Conservation (phyloP, 139 green algal species). For the Marvania coccoides region DNA sequence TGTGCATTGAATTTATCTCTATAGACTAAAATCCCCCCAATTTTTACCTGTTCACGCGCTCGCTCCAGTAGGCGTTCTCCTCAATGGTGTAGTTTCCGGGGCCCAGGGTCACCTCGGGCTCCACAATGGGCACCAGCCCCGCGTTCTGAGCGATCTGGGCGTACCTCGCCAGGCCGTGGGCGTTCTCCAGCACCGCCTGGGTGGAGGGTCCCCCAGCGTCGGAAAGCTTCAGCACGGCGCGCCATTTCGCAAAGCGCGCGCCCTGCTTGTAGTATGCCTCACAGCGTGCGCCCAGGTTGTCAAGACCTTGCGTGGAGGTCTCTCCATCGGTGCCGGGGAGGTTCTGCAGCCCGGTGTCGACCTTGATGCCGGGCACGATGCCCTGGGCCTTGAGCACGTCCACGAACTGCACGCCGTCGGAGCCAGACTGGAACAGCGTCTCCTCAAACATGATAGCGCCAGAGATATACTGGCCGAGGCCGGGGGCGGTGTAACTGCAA, state of each 20-base stretch:
- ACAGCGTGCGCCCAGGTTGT: conserved; percentile 67
- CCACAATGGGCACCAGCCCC: conserved; percentile 91
- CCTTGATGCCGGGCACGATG: conserved; percentile 86
- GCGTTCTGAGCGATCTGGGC: conserved; percentile 68
- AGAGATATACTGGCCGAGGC: conserved; percentile 88
- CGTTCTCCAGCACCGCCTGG: conserved; percentile 80
- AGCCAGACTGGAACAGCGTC: conserved; percentile 68
- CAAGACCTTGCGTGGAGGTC: conserved; percentile 59
- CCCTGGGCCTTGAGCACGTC: conserved; percentile 48
- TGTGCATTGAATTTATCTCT: too few species aligned
- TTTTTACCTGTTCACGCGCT: conserved; percentile 13
- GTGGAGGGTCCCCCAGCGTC: conserved; percentile 46
- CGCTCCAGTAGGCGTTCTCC: conserved; percentile 67
- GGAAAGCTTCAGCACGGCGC: conserved; percentile 76
- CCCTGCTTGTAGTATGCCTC: conserved; percentile 70
- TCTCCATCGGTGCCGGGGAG: conserved; percentile 42
- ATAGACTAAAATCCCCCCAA: too few species aligned
- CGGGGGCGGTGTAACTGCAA: conserved; percentile 30
- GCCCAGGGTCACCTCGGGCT: conserved; percentile 80
- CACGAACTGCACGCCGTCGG: conserved; percentile 57
- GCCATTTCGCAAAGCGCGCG: conserved; percentile 84
- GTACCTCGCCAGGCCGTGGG: conserved; percentile 87
- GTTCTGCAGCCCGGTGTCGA: conserved; percentile 65
- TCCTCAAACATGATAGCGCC: conserved; percentile 97
- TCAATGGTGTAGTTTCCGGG: conserved; percentile 79